These are phyloP conservation scores for Hymenoscyphus scutula DNA, from an alignment of 2,329 filamentous ascomycete genomes.

Conservation along the genomic window DNA sequence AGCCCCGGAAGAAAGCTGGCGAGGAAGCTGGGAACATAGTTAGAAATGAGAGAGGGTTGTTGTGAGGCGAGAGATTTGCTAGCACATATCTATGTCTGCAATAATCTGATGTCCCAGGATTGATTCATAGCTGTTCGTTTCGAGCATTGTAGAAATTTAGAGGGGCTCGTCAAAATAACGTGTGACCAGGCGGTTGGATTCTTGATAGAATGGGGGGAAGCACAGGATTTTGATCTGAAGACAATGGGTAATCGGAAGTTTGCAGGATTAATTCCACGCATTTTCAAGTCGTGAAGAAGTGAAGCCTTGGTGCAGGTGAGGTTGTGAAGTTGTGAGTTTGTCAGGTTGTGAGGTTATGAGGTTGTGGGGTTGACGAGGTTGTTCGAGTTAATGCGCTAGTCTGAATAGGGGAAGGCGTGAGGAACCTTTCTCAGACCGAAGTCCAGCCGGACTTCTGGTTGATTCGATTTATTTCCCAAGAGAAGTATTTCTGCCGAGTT, in stretches of 20 bases:
- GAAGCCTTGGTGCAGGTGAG: too few species aligned
- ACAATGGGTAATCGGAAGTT: background rate
- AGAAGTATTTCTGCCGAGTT: background rate
- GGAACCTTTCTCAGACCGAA: too few species aligned
- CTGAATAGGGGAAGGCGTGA: too few species aligned
- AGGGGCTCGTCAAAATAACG: background rate
- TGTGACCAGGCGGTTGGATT: background rate
- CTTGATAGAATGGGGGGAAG: background rate
- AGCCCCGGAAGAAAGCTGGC: too few species aligned
- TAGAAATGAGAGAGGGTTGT: background rate
- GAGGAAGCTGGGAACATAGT: too few species aligned
- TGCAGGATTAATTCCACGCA: background rate
- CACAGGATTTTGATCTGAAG: background rate
- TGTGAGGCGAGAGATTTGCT: too few species aligned
- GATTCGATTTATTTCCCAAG: background rate
- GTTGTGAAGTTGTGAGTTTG: too few species aligned
- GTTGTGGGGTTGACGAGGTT: too few species aligned
- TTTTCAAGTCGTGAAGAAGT: too few species aligned
- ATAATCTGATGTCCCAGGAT: background rate
- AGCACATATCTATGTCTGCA: background rate
- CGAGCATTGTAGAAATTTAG: background rate
- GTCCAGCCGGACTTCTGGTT: background rate
- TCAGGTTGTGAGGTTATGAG: too few species aligned
- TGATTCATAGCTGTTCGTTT: background rate
- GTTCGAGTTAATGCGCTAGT: too few species aligned